Evolutionary conservation across 257 asterid genomes (phyloP).

Genomic region (Solanum gandarillasii): DNA sequence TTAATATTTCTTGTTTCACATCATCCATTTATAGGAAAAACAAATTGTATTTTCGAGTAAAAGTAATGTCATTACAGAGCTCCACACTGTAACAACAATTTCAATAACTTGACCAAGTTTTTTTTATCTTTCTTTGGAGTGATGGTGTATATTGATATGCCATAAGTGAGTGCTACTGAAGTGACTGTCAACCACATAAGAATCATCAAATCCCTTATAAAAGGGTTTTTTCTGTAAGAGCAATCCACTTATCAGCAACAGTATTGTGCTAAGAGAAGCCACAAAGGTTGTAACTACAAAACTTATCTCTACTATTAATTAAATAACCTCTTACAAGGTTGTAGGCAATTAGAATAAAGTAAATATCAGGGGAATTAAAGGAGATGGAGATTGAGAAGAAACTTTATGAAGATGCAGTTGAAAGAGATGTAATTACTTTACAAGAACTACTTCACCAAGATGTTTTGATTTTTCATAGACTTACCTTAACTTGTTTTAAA

Average conservation of each 20-base stretch:
- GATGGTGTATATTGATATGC: no score
- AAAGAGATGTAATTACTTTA: conserved; percentile 1
- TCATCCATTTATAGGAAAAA: no score
- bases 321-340: neutral
- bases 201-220: conserved; percentile 16
- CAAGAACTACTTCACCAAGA: conserved; percentile 9
- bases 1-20: no score
- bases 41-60: no score
- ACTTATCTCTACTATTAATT: neutral
- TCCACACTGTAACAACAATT: no score
- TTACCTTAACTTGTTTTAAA: neutral
- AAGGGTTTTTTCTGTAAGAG: neutral
- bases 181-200: no score
- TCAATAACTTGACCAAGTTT: no score
- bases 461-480: conserved; percentile 19
- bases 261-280: no score
- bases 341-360: neutral
- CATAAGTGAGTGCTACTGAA: no score
- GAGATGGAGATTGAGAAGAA: conserved; percentile 8
- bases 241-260: no score
- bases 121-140: no score
- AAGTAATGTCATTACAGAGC: no score
- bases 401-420: conserved; percentile 20
- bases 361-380: neutral
- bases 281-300: neutral